Conservation (phyloP, 306 rosid species). For the Vigna unguiculata region DNA sequence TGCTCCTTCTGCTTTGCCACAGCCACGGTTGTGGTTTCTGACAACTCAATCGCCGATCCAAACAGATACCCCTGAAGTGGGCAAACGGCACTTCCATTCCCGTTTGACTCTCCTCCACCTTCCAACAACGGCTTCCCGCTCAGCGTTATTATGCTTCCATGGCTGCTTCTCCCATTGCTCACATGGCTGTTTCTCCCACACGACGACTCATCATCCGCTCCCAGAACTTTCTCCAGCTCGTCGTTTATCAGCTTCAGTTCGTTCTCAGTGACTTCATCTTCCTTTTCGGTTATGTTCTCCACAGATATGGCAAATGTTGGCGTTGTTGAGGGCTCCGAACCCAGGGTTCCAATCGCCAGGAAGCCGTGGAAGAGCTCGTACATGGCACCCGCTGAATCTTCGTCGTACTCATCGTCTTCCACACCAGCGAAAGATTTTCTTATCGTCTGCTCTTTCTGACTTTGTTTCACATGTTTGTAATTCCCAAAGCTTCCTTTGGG, state of each 20-base stretch:
- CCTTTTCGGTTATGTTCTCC: conserved; percentile 78
- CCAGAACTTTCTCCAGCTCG: conserved; percentile 81
- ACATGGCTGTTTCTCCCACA: conserved; percentile 79
- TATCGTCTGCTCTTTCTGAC: conserved; percentile 48
- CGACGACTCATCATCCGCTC: conserved; percentile 71
- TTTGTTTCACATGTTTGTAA: conserved; percentile 59
- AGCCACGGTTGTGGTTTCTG: conserved; percentile 61
- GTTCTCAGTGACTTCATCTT: conserved; percentile 77
- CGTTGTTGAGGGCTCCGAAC: conserved; percentile 76
- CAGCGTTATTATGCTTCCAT: conserved; percentile 74
- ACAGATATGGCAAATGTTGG: conserved; percentile 76
- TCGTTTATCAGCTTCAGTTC: conserved; percentile 77
- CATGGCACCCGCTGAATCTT: conserved; percentile 60
- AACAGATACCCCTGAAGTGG: conserved; percentile 89
- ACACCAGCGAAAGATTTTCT: conserved; percentile 64
- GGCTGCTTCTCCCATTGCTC: conserved; percentile 78
- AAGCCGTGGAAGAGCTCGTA: conserved; percentile 85
- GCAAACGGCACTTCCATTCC: conserved; percentile 61
- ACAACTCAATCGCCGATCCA: conserved; percentile 74
- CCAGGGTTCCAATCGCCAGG: conserved; percentile 90
- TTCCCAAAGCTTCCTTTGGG: conserved; percentile 56
- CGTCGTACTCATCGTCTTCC: conserved; percentile 66
- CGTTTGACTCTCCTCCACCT: conserved; percentile 52
- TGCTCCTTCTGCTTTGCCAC: conserved; percentile 70
- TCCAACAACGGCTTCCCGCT: conserved; percentile 67